A percentile compares a stretch with the other conserved stretches of the same genome.
Evolutionary conservation across 257 asterid genomes (phyloP).

Genomic region (Solanum clarkiae): DNA sequence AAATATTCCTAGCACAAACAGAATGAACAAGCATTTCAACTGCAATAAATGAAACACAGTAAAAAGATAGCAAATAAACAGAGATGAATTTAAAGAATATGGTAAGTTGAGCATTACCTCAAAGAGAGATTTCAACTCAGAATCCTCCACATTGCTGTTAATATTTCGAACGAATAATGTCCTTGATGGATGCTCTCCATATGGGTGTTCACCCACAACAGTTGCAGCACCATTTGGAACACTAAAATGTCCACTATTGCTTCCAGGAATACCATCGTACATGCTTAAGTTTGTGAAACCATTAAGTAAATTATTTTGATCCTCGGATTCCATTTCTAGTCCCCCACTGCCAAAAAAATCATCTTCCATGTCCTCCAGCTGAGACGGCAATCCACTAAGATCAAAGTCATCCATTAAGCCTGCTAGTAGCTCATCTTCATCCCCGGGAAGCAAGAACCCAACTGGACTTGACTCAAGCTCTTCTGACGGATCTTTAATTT

Average conservation of each 20-base stretch:
- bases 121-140: constrained; percentile 52
- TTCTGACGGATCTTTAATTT: constrained; percentile 40
- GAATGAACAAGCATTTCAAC: background rate
- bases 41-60: background rate
- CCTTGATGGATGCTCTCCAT: constrained; percentile 76
- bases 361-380: constrained; percentile 91
- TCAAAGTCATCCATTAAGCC: constrained; percentile 90
- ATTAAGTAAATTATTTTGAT: constrained; percentile 36
- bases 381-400: constrained; percentile 80
- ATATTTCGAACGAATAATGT: constrained; percentile 65
- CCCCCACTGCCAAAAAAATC: constrained; percentile 96
- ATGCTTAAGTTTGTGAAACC: constrained; percentile 46
- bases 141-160: constrained; percentile 63
- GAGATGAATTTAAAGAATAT: background rate
- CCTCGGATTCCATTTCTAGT: constrained; percentile 63
- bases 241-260: constrained; percentile 24
- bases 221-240: constrained; percentile 37
- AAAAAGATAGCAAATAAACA: background rate
- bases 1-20: background rate
- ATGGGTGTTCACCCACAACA: constrained; percentile 58
- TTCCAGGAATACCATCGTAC: constrained; percentile 32
- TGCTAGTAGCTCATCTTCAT: constrained; percentile 91
- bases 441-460: constrained; percentile 73
- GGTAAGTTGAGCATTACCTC: constrained; percentile 28
- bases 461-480: constrained; percentile 30